These are phyloP conservation scores for Cyberlindnera suaveolens DNA, from an alignment of 805 yeast species.

Conservation along the genomic window DNA sequence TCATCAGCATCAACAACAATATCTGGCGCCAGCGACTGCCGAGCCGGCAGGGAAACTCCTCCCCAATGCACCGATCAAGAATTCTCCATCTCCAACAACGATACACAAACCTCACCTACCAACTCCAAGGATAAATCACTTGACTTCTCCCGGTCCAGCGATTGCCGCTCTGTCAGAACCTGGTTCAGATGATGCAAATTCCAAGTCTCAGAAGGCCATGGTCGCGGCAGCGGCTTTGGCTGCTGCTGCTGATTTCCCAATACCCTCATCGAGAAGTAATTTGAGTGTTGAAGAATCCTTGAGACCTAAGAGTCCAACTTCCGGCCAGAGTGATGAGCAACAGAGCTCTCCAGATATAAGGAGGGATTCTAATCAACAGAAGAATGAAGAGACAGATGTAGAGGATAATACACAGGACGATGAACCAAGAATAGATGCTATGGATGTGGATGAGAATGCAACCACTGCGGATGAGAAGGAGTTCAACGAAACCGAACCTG, in stretches of 20 bases:
- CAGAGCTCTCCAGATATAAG: conserved; percentile 3
- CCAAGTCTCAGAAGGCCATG: conserved; percentile 39
- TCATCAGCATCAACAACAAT: neutral
- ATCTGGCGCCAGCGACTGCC: neutral
- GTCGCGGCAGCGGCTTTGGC: conserved; percentile 83
- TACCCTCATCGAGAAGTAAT: conserved; percentile 37
- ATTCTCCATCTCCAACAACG: conserved; percentile 1
- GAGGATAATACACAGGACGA: conserved; percentile 3
- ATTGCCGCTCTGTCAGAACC: conserved; percentile 31
- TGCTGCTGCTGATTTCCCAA: conserved; percentile 73
- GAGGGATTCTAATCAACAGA: conserved; percentile 2
- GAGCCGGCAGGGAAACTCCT: conserved; percentile 1
- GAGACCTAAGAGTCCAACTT: no score
- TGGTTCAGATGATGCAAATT: conserved; percentile 15
- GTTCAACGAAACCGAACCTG: conserved; percentile 1
- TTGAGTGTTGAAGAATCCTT: conserved; percentile 9
- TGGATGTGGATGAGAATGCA: conserved; percentile 2
- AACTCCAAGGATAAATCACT: conserved; percentile 15
- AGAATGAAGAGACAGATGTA: conserved; percentile 10
- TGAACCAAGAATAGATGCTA: conserved; percentile 1
- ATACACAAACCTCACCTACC: conserved; percentile 3
- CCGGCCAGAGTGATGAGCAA: neutral
- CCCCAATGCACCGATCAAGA: neutral
- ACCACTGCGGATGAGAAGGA: conserved; percentile 2
- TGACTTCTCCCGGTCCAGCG: conserved; percentile 43